Base-by-base conservation (phyloP, 495 filamentous ascomycete species). In the Penicillium egyptiacum region DNA sequence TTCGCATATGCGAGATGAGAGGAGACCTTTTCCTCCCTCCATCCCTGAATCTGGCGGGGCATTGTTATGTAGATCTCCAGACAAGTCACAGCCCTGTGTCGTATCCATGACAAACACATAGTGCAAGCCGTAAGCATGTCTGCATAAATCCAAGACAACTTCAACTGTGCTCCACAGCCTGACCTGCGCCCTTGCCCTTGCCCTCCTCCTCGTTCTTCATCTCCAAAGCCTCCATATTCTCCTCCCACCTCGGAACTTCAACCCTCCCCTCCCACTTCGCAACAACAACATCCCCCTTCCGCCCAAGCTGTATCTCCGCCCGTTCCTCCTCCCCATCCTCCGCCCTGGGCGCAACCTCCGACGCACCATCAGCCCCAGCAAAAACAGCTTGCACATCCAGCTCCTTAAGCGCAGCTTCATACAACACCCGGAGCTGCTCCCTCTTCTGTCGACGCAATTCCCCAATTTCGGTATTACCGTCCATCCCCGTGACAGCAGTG, bases 301-400 rank as follows among this genome's bases (percentile, higher is more conserved):
- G 48, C 56, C 44, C 54, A 19, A 64, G 62, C 56, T 51, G 64
- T 39, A 10, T 53, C 66, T 65, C 70, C 11, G 62, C 73, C 44
- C 60, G 59, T 33, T 65, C 65, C 46, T 65, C 65, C 45, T 65
- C 68, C 39, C 62, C 74, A n/a, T 3, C 28, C 69, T 71, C 46
- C 60, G 61, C 54, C 61, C 46, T 10, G 0, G 48, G 37, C 20
- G 19, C 39, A 19, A 19, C 40, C 43, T 25, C 39, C 14, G 44
- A 47, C 11, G 48, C 31, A 30, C 23, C 55, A 25, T 26, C 43
- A 22, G 20, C 41, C 12, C 87, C 71, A 2, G 78, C 81, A 76
- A 92, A 92, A 10, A 96, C 72, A 46, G 69, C 72, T 55, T 80
- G 76, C 22, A 87, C 76, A 35, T 71, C 73, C 54, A 96, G 64